Conservation (phyloP, 495 filamentous ascomycete genomes). For the Penicillium manginii region DNA sequence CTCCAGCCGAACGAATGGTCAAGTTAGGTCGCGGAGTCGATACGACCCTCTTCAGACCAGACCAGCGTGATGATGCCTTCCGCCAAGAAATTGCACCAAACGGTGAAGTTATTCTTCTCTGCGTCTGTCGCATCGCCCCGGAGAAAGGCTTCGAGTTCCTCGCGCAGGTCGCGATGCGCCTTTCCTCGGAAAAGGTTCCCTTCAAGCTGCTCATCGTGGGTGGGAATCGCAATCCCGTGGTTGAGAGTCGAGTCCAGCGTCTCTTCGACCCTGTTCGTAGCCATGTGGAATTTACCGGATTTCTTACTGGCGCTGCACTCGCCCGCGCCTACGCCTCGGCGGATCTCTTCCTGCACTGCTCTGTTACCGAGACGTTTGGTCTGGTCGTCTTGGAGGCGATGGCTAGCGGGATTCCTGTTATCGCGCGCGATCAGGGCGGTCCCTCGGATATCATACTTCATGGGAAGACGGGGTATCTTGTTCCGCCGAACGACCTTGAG, state of each 20-base stretch:
- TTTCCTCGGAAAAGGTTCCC: slow-evolving; percentile 53
- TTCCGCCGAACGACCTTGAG: slow-evolving; percentile 56
- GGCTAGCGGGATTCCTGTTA: slow-evolving; percentile 65
- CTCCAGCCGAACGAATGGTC: slow-evolving; percentile 53
- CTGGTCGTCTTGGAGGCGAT: slow-evolving; percentile 67
- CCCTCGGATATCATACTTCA: slow-evolving; percentile 64
- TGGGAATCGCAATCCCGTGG: slow-evolving; percentile 60
- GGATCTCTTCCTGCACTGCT: slow-evolving; percentile 67
- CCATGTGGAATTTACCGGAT: slow-evolving; percentile 62
- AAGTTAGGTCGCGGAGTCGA: slow-evolving; percentile 64
- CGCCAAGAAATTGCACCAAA: slow-evolving; percentile 55
- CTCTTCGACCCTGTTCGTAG: slow-evolving; percentile 50
- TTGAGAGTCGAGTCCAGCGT: slow-evolving; percentile 56
- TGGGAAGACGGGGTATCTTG: slow-evolving; percentile 58
- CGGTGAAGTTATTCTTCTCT: slow-evolving; percentile 62
- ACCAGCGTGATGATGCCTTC: slow-evolving; percentile 47
- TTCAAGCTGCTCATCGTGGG: slow-evolving; percentile 67
- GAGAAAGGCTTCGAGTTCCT: slow-evolving; percentile 70
- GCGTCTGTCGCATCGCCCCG: slow-evolving; percentile 61
- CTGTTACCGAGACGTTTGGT: slow-evolving; percentile 68
- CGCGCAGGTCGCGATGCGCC: slow-evolving; percentile 47
- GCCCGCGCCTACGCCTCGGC: slow-evolving; percentile 61
- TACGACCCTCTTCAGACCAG: slow-evolving; percentile 57
- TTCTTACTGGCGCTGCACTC: slow-evolving; percentile 55
- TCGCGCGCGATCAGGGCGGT: slow-evolving; percentile 66